These are phyloP conservation scores for Aspergillus sp. DNA, from an alignment of 2,329 filamentous ascomycete genomes.

Conservation along the genomic window DNA sequence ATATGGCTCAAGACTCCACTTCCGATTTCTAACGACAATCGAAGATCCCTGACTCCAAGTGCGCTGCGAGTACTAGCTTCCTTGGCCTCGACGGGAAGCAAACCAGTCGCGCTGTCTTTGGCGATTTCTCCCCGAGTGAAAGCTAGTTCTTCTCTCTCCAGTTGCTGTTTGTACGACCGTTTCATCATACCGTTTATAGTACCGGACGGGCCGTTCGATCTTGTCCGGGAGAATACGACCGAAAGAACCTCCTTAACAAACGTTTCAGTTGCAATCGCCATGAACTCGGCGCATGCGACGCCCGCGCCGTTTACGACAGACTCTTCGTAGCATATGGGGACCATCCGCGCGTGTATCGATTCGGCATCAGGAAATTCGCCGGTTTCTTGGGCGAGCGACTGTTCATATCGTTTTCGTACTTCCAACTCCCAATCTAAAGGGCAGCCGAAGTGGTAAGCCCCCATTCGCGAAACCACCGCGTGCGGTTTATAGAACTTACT, in stretches of 20 bases:
- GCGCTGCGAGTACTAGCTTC: conserved; percentile 72
- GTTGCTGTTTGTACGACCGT: conserved; percentile 73
- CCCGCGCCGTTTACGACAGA: conserved; percentile 60
- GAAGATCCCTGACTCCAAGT: conserved; percentile 76
- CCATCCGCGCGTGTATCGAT: conserved; percentile 63
- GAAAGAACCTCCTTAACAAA: conserved; percentile 66
- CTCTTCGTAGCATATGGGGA: conserved; percentile 69
- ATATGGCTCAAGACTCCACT: conserved; percentile 78
- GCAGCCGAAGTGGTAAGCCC: conserved; percentile 23
- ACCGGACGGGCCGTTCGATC: conserved; percentile 63
- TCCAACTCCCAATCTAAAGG: conserved; percentile 64
- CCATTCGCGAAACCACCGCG: conserved; percentile 16
- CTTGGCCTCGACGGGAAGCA: conserved; percentile 81
- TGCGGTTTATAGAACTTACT: conserved; percentile 55
- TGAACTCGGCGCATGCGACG: conserved; percentile 60
- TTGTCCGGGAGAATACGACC: conserved; percentile 58
- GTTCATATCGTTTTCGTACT: conserved; percentile 67
- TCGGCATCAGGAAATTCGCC: conserved; percentile 65
- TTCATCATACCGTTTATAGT: conserved; percentile 77
- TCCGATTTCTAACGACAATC: conserved; percentile 74
- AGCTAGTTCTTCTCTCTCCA: conserved; percentile 75
- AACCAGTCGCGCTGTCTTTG: conserved; percentile 71
- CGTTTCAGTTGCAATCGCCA: conserved; percentile 65
- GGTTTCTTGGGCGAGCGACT: conserved; percentile 64
- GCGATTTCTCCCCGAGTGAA: conserved; percentile 73